Evolutionary conservation across 1,284 basidiomycete species (phyloP).

Genomic region (Apiotrichum domesticum): DNA sequence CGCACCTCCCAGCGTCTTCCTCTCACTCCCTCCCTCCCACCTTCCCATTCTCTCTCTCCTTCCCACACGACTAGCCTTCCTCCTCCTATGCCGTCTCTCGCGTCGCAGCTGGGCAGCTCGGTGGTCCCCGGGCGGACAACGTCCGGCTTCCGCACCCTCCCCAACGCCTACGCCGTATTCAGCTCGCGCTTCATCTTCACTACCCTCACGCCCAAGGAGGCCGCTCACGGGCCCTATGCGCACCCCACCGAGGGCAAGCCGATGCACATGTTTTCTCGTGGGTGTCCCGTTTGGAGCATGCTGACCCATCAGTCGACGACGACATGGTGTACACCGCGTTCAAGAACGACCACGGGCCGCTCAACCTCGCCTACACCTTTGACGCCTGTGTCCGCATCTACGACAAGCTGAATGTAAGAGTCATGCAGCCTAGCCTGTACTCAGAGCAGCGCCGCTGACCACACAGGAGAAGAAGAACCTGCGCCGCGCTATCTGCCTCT

Average conservation of each 20-base stretch:
- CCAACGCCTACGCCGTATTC: slow-evolving; percentile 35
- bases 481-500: slow-evolving; percentile 62
- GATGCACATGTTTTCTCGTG: slow-evolving; percentile 35
- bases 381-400: slow-evolving; percentile 90
- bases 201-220: slow-evolving; percentile 27
- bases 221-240: slow-evolving; percentile 22
- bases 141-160: slow-evolving; percentile 20
- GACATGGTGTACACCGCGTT: slow-evolving; percentile 89
- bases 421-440: background rate
- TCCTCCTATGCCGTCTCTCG: background rate
- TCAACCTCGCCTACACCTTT: slow-evolving; percentile 87
- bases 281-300: slow-evolving; percentile 55
- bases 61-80: too few species aligned
- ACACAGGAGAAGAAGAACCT: slow-evolving; percentile 58
- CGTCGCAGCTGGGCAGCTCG: background rate
- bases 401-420: slow-evolving; percentile 68
- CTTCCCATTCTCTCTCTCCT: background rate
- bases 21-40: background rate
- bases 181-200: slow-evolving; percentile 39
- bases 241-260: slow-evolving; percentile 29
- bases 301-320: slow-evolving; percentile 54
- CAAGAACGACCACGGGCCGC: slow-evolving; percentile 89
- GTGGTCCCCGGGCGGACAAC: background rate
- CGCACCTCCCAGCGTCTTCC: background rate
- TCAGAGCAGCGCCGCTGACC: slow-evolving; percentile 17